A percentile compares a stretch with the other conserved stretches of the same genome.
Conservation (phyloP, 2,329 filamentous ascomycete genomes). For the Colletotrichum nymphaeae region DNA sequence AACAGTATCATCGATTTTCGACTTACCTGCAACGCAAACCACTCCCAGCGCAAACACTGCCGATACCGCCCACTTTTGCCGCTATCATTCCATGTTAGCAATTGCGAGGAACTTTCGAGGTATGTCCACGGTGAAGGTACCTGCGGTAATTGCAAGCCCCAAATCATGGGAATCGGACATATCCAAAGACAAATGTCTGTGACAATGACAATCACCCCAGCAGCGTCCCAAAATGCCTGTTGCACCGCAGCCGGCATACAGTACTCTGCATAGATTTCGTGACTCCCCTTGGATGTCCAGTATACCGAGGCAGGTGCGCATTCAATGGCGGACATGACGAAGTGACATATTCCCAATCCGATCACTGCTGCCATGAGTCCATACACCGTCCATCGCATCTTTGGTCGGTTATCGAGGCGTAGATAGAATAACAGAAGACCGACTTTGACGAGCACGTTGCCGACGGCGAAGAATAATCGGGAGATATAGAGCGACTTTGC, state of each 20-base stretch:
- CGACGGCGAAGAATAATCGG: constrained; percentile 2
- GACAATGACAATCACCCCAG: constrained; percentile 6
- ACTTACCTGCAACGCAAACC: constrained; percentile 11
- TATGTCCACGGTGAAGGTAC: background rate
- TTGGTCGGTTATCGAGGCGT: constrained; percentile 13
- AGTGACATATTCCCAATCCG: background rate
- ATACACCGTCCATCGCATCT: constrained; percentile 16
- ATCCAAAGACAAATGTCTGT: constrained; percentile 20
- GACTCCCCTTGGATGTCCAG: constrained; percentile 13
- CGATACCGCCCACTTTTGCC: constrained; percentile 20
- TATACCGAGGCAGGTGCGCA: background rate
- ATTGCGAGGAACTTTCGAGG: no score
- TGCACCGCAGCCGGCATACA: constrained; percentile 2
- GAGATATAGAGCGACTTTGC: constrained; percentile 1
- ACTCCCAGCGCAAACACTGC: constrained; percentile 10
- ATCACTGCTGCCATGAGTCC: background rate
- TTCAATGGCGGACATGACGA: constrained; percentile 8
- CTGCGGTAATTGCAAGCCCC: constrained; percentile 1
- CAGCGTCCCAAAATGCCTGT: constrained; percentile 13
- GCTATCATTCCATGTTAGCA: background rate
- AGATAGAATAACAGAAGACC: constrained; percentile 19
- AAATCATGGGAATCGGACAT: constrained; percentile 20
- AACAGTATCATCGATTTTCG: no score
- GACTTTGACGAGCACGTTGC: constrained; percentile 13
- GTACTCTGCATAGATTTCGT: background rate